These are phyloP conservation scores for Scenedesmus sp. DNA, from an alignment of 163 green algal genomes.

Conservation along the genomic window DNA sequence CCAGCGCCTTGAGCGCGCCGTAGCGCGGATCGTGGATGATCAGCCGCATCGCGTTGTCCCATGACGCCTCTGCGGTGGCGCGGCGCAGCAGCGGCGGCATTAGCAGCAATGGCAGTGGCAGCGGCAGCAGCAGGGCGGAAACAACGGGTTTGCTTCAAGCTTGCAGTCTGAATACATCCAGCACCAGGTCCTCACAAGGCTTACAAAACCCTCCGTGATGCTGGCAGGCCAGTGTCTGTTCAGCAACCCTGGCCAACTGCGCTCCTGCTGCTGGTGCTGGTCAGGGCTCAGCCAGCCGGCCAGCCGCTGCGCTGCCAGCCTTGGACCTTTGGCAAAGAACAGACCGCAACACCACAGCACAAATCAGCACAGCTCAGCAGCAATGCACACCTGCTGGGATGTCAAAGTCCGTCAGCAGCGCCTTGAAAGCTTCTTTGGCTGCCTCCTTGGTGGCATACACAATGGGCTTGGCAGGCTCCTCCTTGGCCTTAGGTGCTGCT, in stretches of 20 bases:
- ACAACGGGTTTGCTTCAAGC: too few species aligned
- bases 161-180: too few species aligned
- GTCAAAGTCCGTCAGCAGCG: constrained; percentile 81
- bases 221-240: too few species aligned
- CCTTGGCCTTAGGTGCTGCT: not conserved
- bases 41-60: constrained; percentile 47
- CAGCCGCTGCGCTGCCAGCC: too few species aligned
- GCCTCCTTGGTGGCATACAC: constrained; percentile 51
- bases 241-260: too few species aligned
- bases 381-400: constrained; percentile 68
- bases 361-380: constrained; percentile 57
- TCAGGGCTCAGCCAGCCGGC: too few species aligned
- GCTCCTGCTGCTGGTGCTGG: too few species aligned
- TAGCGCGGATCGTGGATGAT: constrained; percentile 65
- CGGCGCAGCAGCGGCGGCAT: not conserved
- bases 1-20: constrained; percentile 82
- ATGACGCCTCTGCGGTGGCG: constrained; percentile 36
- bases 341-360: not conserved
- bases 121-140: too few species aligned
- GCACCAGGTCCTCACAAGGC: too few species aligned
- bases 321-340: too few species aligned
- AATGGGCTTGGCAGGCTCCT: constrained; percentile 33
- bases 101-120: not conserved
- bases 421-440: constrained; percentile 87
- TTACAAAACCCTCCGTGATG: too few species aligned